phyloP scores from a whole-genome alignment of 495 filamentous ascomycete genomes.

The Penicillium canariense region DNA sequence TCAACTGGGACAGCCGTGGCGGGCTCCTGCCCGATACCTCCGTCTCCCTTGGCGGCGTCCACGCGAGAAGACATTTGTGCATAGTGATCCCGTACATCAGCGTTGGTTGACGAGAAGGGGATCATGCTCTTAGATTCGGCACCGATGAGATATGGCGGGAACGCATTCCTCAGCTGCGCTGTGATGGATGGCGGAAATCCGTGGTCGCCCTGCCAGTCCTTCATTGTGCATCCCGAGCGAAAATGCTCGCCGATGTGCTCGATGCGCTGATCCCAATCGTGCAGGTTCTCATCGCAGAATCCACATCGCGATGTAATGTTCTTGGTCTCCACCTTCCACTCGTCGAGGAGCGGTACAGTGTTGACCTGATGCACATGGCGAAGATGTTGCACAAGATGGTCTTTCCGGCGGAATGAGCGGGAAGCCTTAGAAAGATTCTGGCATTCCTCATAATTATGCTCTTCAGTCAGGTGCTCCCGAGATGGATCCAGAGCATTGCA shows the following conservation, averaged over 20 bases:
- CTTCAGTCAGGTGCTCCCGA: slow-evolving; percentile 21
- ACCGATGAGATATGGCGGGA: slow-evolving; percentile 51
- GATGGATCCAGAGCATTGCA: slow-evolving; percentile 19
- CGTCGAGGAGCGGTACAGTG: slow-evolving; percentile 59
- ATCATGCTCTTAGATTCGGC: slow-evolving; percentile 26
- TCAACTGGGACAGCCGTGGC: neutral
- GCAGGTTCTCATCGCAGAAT: slow-evolving; percentile 58
- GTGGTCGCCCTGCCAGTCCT: slow-evolving; percentile 68
- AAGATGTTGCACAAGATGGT: slow-evolving; percentile 75
- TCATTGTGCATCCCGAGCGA: slow-evolving; percentile 60
- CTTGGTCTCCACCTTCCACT: slow-evolving; percentile 61
- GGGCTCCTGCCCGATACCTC: neutral
- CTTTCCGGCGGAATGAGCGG: slow-evolving; percentile 77
- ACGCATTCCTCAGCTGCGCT: slow-evolving; percentile 59
- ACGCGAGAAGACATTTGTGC: slow-evolving; percentile 5
- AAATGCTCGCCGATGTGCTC: slow-evolving; percentile 67
- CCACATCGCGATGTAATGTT: slow-evolving; percentile 63
- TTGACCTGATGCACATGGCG: slow-evolving; percentile 65
- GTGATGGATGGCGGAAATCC: slow-evolving; percentile 62
- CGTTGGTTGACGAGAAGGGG: slow-evolving; percentile 30
- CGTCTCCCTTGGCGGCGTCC: neutral
- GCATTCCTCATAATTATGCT: slow-evolving; percentile 65
- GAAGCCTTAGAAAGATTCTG: slow-evolving; percentile 49
- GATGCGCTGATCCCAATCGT: slow-evolving; percentile 58
- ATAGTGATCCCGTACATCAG: slow-evolving; percentile 18